Evolutionary conservation across 2,329 filamentous ascomycete species (phyloP).

Genomic region (Colletotrichum chrysophilum): DNA sequence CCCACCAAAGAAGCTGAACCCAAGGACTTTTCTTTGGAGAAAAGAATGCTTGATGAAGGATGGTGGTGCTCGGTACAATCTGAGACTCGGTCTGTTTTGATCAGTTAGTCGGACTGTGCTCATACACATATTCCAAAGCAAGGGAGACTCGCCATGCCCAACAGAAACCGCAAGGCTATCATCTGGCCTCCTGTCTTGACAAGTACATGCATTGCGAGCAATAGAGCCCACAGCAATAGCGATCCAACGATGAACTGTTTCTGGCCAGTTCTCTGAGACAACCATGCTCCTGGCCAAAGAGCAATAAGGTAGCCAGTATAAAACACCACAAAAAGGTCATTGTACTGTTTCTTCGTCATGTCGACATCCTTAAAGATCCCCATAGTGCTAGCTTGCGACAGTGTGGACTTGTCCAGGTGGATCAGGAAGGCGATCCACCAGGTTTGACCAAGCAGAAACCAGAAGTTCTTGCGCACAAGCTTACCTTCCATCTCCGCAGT

Average conservation of each 20-base stretch:
- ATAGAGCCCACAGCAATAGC: conserved; percentile 25
- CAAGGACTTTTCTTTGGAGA: conserved; percentile 31
- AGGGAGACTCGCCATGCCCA: conserved; percentile 25
- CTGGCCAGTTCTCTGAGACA: conserved; percentile 27
- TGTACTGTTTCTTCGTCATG: conserved; percentile 26
- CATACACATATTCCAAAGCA: neutral
- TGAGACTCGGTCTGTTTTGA: conserved; percentile 28
- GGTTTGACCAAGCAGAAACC: conserved; percentile 27
- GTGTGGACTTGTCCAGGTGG: conserved; percentile 29
- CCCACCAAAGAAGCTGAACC: conserved; percentile 33
- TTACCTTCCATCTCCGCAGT: neutral
- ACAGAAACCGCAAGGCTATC: conserved; percentile 25
- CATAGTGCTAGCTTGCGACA: conserved; percentile 27
- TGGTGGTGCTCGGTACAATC: conserved; percentile 30
- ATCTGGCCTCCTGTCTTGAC: conserved; percentile 26
- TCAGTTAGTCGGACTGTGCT: neutral
- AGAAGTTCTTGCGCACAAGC: conserved; percentile 27
- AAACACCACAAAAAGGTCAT: conserved; percentile 26
- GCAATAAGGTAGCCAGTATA: conserved; percentile 28
- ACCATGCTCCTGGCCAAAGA: conserved; percentile 26
- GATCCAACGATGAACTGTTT: conserved; percentile 27
- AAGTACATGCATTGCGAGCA: conserved; percentile 27
- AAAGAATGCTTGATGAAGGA: conserved; percentile 32
- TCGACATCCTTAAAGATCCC: conserved; percentile 29
- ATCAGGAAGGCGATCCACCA: conserved; percentile 23